Conservation (phyloP, 2,329 filamentous ascomycete genomes). For the Camillea tinctor region DNA sequence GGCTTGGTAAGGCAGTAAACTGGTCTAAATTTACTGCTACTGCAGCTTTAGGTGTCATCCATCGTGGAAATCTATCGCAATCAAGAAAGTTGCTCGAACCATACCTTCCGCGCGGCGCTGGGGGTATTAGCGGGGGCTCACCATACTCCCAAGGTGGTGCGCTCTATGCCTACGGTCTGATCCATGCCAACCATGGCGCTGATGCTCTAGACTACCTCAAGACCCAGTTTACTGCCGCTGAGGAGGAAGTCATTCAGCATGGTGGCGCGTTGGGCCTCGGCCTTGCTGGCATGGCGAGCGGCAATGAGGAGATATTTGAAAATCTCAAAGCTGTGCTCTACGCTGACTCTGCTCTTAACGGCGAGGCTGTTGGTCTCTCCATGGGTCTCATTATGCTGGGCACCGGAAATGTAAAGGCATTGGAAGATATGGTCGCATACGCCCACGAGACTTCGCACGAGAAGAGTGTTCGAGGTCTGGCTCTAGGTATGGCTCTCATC, state of each 20-base stretch:
- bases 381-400: conserved; percentile 99
- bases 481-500: conserved; percentile 95
- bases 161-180: conserved; percentile 90
- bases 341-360: conserved; percentile 92
- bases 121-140: conserved; percentile 74
- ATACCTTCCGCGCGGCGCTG: conserved; percentile 74
- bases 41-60: conserved; percentile 92
- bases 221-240: conserved; percentile 69
- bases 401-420: conserved; percentile 88
- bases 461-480: conserved; percentile 95
- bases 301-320: conserved; percentile 85
- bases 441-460: conserved; percentile 98
- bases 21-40: conserved; percentile 99
- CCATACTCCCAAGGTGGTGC: conserved; percentile 96
- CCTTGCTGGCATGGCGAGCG: conserved; percentile 96
- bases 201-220: conserved; percentile 81
- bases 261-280: conserved; percentile 92
- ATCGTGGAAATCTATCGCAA: conserved; percentile 90
- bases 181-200: conserved; percentile 95
- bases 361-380: conserved; percentile 89
- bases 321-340: conserved; percentile 87
- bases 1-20: conserved; percentile 97
- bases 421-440: conserved; percentile 97
- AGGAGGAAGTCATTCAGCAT: conserved; percentile 94
- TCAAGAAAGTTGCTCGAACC: conserved; percentile 91